These are phyloP conservation scores for Sabuloglossum arenarium DNA, from an alignment of 495 filamentous ascomycete species.

Conservation along the genomic window DNA sequence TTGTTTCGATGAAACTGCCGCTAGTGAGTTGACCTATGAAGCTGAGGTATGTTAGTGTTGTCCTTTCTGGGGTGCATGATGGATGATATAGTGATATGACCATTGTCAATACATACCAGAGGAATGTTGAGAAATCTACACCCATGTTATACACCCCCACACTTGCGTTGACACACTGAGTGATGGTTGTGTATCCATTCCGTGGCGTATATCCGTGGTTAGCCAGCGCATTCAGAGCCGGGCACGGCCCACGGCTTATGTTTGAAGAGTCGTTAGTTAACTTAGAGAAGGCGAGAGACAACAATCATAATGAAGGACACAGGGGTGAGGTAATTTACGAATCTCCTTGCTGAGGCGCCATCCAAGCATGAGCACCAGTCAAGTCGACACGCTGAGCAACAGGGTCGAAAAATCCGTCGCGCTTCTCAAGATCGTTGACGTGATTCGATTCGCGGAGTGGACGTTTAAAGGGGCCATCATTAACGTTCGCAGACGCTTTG, in stretches of 20 bases:
- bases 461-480: too few species aligned
- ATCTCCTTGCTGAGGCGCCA: not conserved
- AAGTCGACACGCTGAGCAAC: not conserved
- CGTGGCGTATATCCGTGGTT: conserved; percentile 36
- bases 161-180: conserved; percentile 18
- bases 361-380: not conserved
- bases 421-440: not conserved
- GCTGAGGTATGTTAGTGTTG: not conserved
- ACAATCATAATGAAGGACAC: not conserved
- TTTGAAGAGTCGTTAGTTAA: not conserved
- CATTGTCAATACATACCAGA: not conserved
- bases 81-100: not conserved
- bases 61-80: not conserved
- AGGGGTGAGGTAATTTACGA: not conserved
- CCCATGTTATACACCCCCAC: not conserved
- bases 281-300: too few species aligned
- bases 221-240: conserved; percentile 33
- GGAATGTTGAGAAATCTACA: not conserved
- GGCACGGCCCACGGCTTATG: conserved; percentile 22
- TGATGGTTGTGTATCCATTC: conserved; percentile 24
- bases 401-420: not conserved
- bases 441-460: not conserved
- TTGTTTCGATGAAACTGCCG: not conserved
- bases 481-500: too few species aligned
- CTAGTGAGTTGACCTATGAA: not conserved